Evolutionary conservation across 1,284 basidiomycete genomes (phyloP).

Genomic region (Meira miltonrushii): DNA sequence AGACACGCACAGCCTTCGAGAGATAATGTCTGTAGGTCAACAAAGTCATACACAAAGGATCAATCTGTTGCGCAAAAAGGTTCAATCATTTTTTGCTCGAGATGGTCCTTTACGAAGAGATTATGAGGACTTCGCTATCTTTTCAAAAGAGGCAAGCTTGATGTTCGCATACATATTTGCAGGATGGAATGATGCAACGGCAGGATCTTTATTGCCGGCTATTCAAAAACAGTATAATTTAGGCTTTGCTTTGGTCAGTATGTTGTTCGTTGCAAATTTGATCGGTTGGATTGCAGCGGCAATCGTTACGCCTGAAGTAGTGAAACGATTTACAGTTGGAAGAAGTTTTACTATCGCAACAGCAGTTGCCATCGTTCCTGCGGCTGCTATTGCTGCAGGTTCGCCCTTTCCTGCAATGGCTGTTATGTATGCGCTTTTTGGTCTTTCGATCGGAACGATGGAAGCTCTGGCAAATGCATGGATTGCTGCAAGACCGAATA

Average conservation of each 20-base stretch:
- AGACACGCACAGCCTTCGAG: no score
- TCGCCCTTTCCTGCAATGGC: conserved; percentile 32
- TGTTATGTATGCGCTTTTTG: conserved; percentile 22
- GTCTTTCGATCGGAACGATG: conserved; percentile 18
- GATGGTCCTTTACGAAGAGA: neutral
- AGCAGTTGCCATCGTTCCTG: conserved; percentile 16
- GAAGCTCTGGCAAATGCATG: conserved; percentile 28
- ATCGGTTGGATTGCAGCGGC: conserved; percentile 28
- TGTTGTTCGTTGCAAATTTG: conserved; percentile 34
- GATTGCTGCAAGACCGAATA: conserved; percentile 23
- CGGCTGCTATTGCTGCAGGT: conserved; percentile 20
- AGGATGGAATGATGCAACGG: conserved; percentile 32
- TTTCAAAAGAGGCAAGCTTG: neutral
- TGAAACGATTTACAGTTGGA: conserved; percentile 24
- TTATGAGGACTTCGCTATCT: neutral
- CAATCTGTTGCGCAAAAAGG: no score
- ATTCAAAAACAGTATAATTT: conserved; percentile 26
- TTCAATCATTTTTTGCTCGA: no score
- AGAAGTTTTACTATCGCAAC: conserved; percentile 23
- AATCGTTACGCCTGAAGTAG: conserved; percentile 17
- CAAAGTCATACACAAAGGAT: no score
- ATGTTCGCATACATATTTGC: conserved; percentile 16
- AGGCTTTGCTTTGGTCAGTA: conserved; percentile 21
- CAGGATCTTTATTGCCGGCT: conserved; percentile 27
- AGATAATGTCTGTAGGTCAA: no score